These are phyloP conservation scores for Larix sibirica DNA, from an alignment of 83 land plant genomes.

Conservation along the genomic window DNA sequence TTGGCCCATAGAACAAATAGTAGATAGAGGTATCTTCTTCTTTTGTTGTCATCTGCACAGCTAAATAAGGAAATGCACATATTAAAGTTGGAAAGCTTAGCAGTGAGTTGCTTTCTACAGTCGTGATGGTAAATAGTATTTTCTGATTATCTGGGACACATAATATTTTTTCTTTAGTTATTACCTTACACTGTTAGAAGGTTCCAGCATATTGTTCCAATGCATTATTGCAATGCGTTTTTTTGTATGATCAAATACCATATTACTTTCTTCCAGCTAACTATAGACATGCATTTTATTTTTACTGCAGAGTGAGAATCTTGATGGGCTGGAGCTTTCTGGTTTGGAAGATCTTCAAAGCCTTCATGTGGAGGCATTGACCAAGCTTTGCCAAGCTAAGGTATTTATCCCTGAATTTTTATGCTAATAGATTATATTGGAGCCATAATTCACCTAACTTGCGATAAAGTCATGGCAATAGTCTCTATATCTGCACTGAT, in stretches of 20 bases:
- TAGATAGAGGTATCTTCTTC: not conserved
- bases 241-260: not conserved
- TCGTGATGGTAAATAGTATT: too few species aligned
- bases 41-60: not conserved
- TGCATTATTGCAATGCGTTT: not conserved
- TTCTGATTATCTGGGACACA: too few species aligned
- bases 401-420: not conserved
- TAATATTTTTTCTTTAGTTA: not conserved
- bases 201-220: not conserved
- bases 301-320: conserved; percentile 28
- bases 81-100: not conserved
- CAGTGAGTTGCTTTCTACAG: too few species aligned
- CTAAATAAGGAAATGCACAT: not conserved
- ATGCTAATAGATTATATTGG: too few species aligned
- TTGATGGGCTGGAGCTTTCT: conserved; percentile 22
- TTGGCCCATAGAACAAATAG: not conserved
- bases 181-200: not conserved
- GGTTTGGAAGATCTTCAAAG: conserved; percentile 29
- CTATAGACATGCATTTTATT: conserved; percentile 8
- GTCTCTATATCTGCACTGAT: not conserved
- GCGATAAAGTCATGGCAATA: too few species aligned
- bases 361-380: conserved; percentile 35
- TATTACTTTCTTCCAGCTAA: conserved; percentile 1
- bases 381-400: conserved; percentile 37
- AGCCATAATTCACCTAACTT: too few species aligned